Conservation (phyloP, 2,329 filamentous ascomycete genomes). For the Arachnopeziza araneosa region DNA sequence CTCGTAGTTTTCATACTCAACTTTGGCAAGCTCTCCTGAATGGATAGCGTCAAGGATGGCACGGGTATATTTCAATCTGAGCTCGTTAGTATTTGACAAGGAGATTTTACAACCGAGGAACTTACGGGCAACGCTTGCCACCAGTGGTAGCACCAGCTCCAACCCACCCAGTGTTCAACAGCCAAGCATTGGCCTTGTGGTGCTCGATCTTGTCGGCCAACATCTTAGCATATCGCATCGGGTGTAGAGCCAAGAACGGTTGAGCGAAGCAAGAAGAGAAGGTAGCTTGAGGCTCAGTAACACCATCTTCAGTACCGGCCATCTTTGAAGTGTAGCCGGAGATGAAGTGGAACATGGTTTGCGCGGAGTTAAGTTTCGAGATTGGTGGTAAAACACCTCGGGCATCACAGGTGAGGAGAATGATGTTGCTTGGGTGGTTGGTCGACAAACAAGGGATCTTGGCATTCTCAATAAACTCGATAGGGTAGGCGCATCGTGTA, state of each 20-base stretch:
- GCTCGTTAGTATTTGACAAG: conserved; percentile 8
- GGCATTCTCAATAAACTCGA: conserved; percentile 98
- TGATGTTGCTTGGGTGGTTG: conserved; percentile 92
- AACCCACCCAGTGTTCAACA: conserved; percentile 98
- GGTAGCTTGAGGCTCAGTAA: conserved; percentile 95
- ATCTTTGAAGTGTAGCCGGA: conserved; percentile 99
- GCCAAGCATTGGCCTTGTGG: conserved; percentile 95
- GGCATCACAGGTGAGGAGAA: conserved; percentile 95
- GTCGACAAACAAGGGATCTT: conserved; percentile 92
- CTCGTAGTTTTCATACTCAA: conserved; percentile 90
- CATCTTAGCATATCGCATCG: conserved; percentile 99
- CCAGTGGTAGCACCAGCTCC: conserved; percentile 86
- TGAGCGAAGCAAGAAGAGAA: conserved; percentile 99
- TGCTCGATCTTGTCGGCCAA: conserved; percentile 94
- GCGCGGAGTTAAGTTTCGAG: conserved; percentile 87
- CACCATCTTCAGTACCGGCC: conserved; percentile 95
- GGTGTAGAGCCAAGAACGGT: conserved; percentile 97
- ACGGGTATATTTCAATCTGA: conserved; percentile 85
- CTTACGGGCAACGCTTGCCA: conserved; percentile 82
- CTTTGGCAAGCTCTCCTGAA: conserved; percentile 88
- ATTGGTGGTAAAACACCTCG: conserved; percentile 96
- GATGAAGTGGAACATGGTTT: conserved; percentile 99
- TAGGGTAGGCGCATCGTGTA: conserved; percentile 96
- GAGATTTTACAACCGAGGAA: background rate
- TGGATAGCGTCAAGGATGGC: conserved; percentile 98